Conservation (phyloP, 176 grass and related monocot species). For the Coix lacrymajobi region DNA sequence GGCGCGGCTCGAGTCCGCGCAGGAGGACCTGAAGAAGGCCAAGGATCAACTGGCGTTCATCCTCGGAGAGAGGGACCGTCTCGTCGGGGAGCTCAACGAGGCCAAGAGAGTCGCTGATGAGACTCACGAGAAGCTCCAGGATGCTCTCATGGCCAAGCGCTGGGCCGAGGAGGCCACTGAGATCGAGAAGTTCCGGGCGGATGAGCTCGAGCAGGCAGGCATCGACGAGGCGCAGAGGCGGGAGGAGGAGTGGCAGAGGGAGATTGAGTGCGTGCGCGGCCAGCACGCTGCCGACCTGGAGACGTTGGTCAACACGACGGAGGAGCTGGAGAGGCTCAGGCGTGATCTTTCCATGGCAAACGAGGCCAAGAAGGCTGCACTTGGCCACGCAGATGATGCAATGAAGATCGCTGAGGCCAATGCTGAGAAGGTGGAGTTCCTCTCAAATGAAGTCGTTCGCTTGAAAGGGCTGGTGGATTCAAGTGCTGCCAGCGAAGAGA, state of each 20-base stretch:
- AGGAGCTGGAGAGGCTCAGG: conserved; percentile 66
- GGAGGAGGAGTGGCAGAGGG: conserved; percentile 60
- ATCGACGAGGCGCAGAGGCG: conserved; percentile 61
- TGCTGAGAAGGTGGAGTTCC: conserved; percentile 72
- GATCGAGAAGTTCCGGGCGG: conserved; percentile 88
- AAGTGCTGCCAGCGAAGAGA: conserved; percentile 46
- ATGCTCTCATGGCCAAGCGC: conserved; percentile 61
- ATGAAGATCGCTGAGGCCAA: conserved; percentile 67
- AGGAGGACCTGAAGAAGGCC: conserved; percentile 80
- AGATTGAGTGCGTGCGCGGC: conserved; percentile 57
- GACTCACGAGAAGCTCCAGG: conserved; percentile 76
- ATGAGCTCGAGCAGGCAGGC: conserved; percentile 76
- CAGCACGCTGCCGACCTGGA: conserved; percentile 54
- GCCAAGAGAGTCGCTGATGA: conserved; percentile 56
- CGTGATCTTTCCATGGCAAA: conserved; percentile 45
- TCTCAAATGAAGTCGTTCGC: conserved; percentile 49
- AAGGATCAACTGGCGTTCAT: conserved; percentile 62
- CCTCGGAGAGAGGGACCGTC: conserved; percentile 60
- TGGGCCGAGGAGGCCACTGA: conserved; percentile 72
- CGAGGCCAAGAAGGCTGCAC: conserved; percentile 60
- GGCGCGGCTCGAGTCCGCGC: conserved; percentile 44
- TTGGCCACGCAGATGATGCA: conserved; percentile 68
- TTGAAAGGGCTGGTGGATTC: conserved; percentile 77
- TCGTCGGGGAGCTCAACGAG: conserved; percentile 58
- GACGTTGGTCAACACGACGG: conserved; percentile 47